Evolutionary conservation across 495 filamentous ascomycete species (phyloP).

Genomic region (Neurospora intermedia): DNA sequence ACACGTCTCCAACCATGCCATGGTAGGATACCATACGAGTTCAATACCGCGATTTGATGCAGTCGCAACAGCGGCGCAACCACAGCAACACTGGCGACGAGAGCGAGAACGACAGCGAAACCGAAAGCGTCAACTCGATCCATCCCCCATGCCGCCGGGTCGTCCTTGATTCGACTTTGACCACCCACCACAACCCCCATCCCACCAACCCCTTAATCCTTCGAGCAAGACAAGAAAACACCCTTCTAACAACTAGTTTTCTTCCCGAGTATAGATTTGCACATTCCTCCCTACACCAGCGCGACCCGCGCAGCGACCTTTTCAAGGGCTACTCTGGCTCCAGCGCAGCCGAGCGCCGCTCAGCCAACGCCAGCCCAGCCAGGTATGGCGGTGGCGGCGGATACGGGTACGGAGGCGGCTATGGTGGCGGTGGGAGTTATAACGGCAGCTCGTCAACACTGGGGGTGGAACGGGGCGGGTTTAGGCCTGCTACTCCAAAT

Average conservation of each 20-base stretch:
- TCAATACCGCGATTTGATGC: background rate
- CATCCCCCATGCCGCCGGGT: background rate
- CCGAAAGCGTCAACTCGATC: background rate
- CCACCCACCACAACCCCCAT: background rate
- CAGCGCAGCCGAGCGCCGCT: constrained; percentile 41
- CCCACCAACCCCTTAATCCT: background rate
- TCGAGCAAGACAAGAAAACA: constrained; percentile 21
- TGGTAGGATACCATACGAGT: background rate
- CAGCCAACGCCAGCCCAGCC: constrained; percentile 37
- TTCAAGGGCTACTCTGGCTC: constrained; percentile 76
- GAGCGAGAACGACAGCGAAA: background rate
- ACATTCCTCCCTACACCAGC: constrained; percentile 58
- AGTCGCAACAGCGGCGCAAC: background rate
- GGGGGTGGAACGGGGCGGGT: constrained; percentile 27
- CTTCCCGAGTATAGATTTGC: constrained; percentile 37
- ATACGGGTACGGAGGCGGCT: constrained; percentile 50
- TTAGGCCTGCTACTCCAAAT: constrained; percentile 69
- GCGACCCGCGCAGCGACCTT: constrained; percentile 78
- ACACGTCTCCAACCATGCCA: background rate
- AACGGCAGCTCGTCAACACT: constrained; percentile 12
- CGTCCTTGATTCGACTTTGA: background rate
- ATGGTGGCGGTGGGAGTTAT: constrained; percentile 8
- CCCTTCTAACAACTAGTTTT: constrained; percentile 23
- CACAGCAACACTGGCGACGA: background rate
- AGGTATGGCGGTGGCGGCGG: constrained; percentile 43